Evolutionary conservation across 1,284 basidiomycete species (phyloP).

Genomic region (Lentinula novae-zelandiae): DNA sequence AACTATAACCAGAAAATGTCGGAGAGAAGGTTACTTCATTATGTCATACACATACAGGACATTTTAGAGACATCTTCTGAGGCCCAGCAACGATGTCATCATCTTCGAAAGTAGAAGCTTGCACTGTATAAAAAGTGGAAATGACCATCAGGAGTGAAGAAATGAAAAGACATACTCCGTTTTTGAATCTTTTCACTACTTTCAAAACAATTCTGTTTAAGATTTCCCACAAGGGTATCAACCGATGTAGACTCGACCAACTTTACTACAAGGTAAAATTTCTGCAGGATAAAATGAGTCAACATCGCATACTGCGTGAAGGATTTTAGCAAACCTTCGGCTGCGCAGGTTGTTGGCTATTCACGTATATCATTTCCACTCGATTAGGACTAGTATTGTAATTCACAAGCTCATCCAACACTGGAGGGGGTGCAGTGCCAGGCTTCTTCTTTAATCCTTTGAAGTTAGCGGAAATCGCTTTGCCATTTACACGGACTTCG

Average conservation of each 20-base stretch:
- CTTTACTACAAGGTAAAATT: conserved; percentile 83
- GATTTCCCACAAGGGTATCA: conserved; percentile 59
- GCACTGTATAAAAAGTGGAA: conserved; percentile 44
- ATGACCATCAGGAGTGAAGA: not conserved
- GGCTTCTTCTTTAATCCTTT: conserved; percentile 95
- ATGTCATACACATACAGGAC: conserved; percentile 64
- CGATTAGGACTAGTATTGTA: conserved; percentile 53
- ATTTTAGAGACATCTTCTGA: conserved; percentile 86
- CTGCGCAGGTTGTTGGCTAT: conserved; percentile 74
- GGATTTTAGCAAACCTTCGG: conserved; percentile 50
- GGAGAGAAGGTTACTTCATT: not conserved
- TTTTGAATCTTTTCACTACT: conserved; percentile 64
- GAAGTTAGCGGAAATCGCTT: conserved; percentile 70
- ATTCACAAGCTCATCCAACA: conserved; percentile 65
- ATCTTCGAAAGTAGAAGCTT: conserved; percentile 58
- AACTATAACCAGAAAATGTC: conserved; percentile 45
- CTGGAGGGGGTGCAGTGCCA: conserved; percentile 91
- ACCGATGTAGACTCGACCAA: conserved; percentile 75
- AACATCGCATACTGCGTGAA: not conserved
- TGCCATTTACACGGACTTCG: conserved; percentile 83
- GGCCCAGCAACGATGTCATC: conserved; percentile 88
- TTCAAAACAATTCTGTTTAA: conserved; percentile 65
- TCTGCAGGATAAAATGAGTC: conserved; percentile 40
- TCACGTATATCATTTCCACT: conserved; percentile 88
- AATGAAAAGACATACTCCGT: conserved; percentile 42